Evolutionary conservation across 176 grass and related monocot species (phyloP), one percentile per base, ranked within the genome.

Genomic region (Areca catechu): DNA sequence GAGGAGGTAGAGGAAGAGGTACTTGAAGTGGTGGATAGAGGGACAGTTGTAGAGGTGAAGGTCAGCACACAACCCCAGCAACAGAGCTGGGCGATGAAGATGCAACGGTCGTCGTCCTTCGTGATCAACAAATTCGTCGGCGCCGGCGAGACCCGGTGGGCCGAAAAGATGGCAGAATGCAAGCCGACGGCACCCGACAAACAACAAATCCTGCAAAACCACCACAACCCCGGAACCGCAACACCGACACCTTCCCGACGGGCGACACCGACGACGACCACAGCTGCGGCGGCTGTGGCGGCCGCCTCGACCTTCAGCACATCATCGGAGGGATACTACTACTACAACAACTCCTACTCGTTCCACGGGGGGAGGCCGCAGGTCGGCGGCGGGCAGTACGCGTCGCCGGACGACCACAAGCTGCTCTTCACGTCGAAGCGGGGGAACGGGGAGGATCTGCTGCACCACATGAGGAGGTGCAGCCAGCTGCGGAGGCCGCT

Each of bases 101-200:
- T 80, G 48, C 88, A 83, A 55, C 84, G 88, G 7, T 98, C 88
- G 4, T 85, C 79, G 49, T 43, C 34, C 9, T 69, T 98, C 49
- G 84, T 98, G 21, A 92, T 98, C 81, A 98, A 98, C 78, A 98
- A 98, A 79, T 98, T 98, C 84, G 81, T 98, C 19, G 88, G 94
- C 47, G 74, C 34, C 34, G 34, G 34, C 10, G 34, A 43, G 34
- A 43, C 34, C 34, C 34, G 34, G 9, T 43, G 34, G 34, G 34
- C 34, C 10, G 34, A 43, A 10, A 43, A 43, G 34, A 14, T 43
- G 34, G 34, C 34, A 43, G 34, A 43, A 43, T 43, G 34, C 34
- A 43, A 43, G 34, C 34, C 34, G 1, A 43, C 10, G 14, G 34
- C 34, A 9, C 10, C 34, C 34, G 34, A 43, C 10, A 43, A 14